Base-by-base conservation (phyloP, 345 rosid genomes). In the Pseudoturritis turrita region DNA sequence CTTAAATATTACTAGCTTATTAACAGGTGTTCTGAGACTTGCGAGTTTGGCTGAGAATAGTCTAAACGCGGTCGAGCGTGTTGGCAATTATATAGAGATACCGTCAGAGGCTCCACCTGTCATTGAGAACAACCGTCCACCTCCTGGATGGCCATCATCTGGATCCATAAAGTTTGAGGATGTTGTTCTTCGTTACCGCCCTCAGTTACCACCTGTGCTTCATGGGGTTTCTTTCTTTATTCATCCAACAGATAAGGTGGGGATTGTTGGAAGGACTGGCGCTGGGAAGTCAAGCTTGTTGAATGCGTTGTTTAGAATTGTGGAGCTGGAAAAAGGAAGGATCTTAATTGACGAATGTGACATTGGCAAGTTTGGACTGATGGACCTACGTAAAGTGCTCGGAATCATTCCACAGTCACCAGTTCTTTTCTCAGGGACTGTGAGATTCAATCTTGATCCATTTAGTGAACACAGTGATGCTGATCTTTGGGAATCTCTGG, bases 41-140 rank as follows among this genome's bases (percentile, higher is more conserved):
- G 99, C 99, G 23, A 95, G 99, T 83, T 78, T 92, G 58, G 99
- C 99, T 43, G 99, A 95, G 88, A 95, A 95, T 76, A 91, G 98
- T 75, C 81, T 95, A 67, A 95, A 95, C 78, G 81, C 99, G 14
- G 98, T 95, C 26, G 99, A 95, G 83, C 89, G 99, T 68, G 85
- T 89, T 65, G 91, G 98, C 19, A 87, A 86, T n/a, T 95, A 95
- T 37, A 78, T 95, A 67, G 99, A 95, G 60, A 79, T 85, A 79
- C 97, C 94, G 26, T 84, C 96, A 28, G 99, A 95, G 81, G 98
- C 98, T 55, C 97, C 98, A 11, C 81, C 60, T 31, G 67, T 92
- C 43, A 78, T 95, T 43, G 96, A 95, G 76, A 80, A 70, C 72
- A 88, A 85, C 78, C 94, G 97, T 10, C 99, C 99, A n/a, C 98